Conservation (phyloP, 2,329 filamentous ascomycete genomes). For the Phaeosphaeriaceae sp. region DNA sequence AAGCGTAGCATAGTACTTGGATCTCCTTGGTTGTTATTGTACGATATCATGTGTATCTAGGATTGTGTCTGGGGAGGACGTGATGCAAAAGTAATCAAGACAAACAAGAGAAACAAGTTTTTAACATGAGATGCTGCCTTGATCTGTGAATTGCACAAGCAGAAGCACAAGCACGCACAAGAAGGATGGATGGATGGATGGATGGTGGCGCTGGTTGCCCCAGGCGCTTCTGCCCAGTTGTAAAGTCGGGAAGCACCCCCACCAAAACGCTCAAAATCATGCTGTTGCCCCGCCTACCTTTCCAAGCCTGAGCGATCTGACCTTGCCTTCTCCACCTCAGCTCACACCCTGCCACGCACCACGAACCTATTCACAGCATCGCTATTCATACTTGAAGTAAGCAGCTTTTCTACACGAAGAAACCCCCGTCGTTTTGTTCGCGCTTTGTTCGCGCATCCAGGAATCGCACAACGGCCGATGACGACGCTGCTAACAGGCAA, state of each 20-base stretch:
- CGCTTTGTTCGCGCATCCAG: constrained; percentile 11
- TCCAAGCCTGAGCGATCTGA: constrained; percentile 34
- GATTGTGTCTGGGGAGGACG: constrained; percentile 32
- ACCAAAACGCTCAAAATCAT: constrained; percentile 29
- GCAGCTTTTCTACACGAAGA: constrained; percentile 18
- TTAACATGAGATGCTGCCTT: constrained; percentile 8
- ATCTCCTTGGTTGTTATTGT: constrained; percentile 38
- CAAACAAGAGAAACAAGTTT: constrained; percentile 36
- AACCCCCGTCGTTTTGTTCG: constrained; percentile 17
- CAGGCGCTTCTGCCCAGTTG: constrained; percentile 28
- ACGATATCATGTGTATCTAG: constrained; percentile 48
- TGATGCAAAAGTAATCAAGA: constrained; percentile 40
- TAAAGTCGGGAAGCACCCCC: constrained; percentile 18
- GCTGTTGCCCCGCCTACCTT: constrained; percentile 4
- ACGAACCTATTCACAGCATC: constrained; percentile 22
- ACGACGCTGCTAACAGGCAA: constrained; percentile 46
- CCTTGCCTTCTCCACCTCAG: constrained; percentile 23
- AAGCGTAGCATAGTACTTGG: constrained; percentile 44
- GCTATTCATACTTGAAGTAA: constrained; percentile 37
- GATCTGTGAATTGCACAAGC: constrained; percentile 7
- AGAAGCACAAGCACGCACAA: constrained; percentile 4
- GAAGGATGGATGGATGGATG: too few species aligned
- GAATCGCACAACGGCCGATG: constrained; percentile 33
- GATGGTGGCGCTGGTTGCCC: constrained; percentile 25
- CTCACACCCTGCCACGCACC: constrained; percentile 21